A percentile compares a stretch with the other conserved stretches of the same genome.
Conservation (phyloP, 2,329 filamentous ascomycete genomes). For the Corniculantispora saksenae region DNA sequence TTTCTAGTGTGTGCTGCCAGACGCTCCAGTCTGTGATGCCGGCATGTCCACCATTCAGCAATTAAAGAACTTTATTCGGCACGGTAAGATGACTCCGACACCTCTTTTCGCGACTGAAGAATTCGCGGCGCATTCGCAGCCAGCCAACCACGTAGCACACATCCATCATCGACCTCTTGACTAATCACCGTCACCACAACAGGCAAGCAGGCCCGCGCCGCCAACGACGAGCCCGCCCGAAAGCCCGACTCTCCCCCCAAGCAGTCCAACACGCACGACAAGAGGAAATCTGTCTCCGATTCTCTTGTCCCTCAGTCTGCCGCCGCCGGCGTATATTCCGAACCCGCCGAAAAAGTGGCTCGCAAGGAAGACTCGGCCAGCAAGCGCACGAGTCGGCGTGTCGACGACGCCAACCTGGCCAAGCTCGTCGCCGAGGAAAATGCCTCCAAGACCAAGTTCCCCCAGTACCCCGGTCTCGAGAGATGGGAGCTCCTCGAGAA, state of each 20-base stretch:
- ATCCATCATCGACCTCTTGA: no score
- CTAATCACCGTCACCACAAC: constrained; percentile 17
- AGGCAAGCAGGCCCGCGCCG: constrained; percentile 84
- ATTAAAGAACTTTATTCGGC: constrained; percentile 96
- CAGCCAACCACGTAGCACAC: no score
- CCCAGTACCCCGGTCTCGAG: constrained; percentile 52
- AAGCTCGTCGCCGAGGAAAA: constrained; percentile 91
- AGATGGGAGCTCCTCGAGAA: constrained; percentile 87
- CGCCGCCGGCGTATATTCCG: constrained; percentile 62
- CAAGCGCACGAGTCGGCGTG: constrained; percentile 35
- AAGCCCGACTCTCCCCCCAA: constrained; percentile 53
- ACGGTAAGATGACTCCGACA: constrained; percentile 57
- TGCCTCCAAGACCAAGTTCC: constrained; percentile 80
- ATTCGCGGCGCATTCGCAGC: no score
- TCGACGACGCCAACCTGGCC: constrained; percentile 71
- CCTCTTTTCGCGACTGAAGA: no score
- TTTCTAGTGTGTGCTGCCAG: constrained; percentile 4
- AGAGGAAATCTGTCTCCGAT: constrained; percentile 54
- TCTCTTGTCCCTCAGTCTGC: constrained; percentile 68
- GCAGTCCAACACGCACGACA: constrained; percentile 55
- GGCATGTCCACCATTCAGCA: constrained; percentile 80
- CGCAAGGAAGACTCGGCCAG: constrained; percentile 30
- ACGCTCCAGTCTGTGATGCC: constrained; percentile 13
- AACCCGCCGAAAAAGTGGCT: constrained; percentile 58
- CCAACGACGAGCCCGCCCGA: constrained; percentile 53